These are phyloP conservation scores for Alectoria sarmentosa DNA, from an alignment of 495 filamentous ascomycete genomes.

Conservation along the genomic window DNA sequence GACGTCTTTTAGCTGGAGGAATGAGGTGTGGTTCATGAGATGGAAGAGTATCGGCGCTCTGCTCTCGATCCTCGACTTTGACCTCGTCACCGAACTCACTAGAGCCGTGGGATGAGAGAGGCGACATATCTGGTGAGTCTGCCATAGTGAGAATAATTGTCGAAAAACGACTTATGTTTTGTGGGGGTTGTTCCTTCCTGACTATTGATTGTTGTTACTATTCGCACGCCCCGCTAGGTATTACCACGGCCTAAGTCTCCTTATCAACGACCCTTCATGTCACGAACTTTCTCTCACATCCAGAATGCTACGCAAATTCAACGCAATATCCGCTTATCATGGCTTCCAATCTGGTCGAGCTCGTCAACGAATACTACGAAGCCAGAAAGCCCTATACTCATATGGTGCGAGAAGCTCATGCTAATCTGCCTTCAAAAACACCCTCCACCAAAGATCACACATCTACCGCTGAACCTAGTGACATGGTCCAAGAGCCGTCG, in stretches of 20 bases:
- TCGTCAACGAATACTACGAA: constrained; percentile 13
- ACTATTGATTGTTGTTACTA: neutral
- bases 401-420: neutral
- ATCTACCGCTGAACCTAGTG: neutral
- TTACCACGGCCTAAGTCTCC: neutral
- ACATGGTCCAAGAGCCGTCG: neutral
- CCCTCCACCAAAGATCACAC: neutral
- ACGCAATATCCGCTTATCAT: neutral
- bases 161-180: neutral
- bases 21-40: constrained; percentile 34
- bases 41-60: constrained; percentile 21
- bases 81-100: constrained; percentile 45
- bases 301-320: too few species aligned
- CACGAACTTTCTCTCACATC: neutral
- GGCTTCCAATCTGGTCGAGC: neutral
- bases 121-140: constrained; percentile 30
- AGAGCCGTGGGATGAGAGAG: constrained; percentile 40
- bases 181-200: too few species aligned
- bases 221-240: neutral
- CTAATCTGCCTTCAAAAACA: neutral
- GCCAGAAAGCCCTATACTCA: constrained; percentile 1
- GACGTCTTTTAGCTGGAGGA: constrained; percentile 47
- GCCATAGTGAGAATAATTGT: constrained; percentile 33
- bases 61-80: constrained; percentile 31
- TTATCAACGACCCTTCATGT: neutral